Base-by-base conservation (phyloP, 2,329 filamentous ascomycete species). In the Penicillium italicum region DNA sequence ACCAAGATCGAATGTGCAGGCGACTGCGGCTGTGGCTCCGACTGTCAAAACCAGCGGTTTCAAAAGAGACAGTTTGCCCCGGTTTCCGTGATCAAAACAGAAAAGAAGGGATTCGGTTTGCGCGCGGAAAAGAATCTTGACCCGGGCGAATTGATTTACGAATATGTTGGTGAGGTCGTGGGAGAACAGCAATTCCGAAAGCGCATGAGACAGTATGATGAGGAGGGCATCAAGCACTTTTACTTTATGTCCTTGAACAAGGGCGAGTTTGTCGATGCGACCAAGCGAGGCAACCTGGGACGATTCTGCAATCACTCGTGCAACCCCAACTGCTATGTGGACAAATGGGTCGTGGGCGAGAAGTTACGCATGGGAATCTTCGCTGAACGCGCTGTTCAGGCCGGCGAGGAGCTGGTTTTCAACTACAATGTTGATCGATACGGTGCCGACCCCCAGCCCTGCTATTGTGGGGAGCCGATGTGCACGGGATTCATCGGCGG, bases 401-500 rank as follows among this genome's bases (percentile, higher is more conserved):
- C 89, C 18, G 94, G 94, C 53, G 94, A 99, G 74, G 94, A 99
- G 74, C 80, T 99, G 54, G 92, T 96, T 22, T 99, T 99, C 80
- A 97, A 99, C 79, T 99, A 99, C 83, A 99, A 99, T 68, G 94
- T 99, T 62, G 94, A 99, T 75, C 87, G 94, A 62, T 99, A 99
- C 71, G 94, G 94, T 61, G 92, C 94, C 41, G 91, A 99, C 66
- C 93, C 94, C 41, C 93, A 97, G 74, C 91, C 91, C 28, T 99
- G 94, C 76, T 97, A 97, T 74, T 99, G 94, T 73, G 92, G 85
- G 59, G 94, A 99, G 75, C 81, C 86, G 18, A 97, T 97, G 70
- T 99, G 94, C 75, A 91, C 91, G 20, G 94, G 94, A 51, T 97
- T 91, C 74, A 97, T 99, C 63, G 94, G 94, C 63, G 94, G 94